Evolutionary conservation across 2,329 filamentous ascomycete species (phyloP), one percentile per base, ranked within the genome.

Genomic region (Arthrobotrys musiformis): DNA sequence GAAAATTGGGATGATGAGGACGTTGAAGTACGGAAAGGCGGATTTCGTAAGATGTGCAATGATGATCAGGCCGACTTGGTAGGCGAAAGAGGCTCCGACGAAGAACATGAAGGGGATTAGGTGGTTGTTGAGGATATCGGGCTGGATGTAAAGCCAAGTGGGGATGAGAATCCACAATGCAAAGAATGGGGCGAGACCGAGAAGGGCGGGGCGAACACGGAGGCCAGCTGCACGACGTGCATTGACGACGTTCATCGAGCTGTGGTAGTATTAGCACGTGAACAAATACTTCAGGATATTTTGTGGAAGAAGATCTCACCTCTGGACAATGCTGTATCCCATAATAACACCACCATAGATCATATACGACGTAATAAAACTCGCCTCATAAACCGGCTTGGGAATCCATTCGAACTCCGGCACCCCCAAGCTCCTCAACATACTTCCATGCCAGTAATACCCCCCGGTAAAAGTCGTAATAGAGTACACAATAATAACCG

Each of bases 51-150:
- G 87, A 84, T 99, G 95, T 0, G 94, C 94, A 48, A 93, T 93
- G 84, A 98, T 98, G 86, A 98, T 97, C 83, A 94, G 92, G 5
- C 94, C 94, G 70, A 98, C 94, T 62, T 92, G 92, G 86, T 97
- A 98, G 78, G 95, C 94, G 83, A 98, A 98, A 82, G 97, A 88
- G 70, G 98, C 86, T 68, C 94, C 94, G 46, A 92, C 91, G 83
- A 95, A 97, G 83, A 98, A 87, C 79, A 91, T 87, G 83, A 99
- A 98, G 0, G 95, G 94, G 17, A 99, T 89, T 7, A 97, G 87
- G 82, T 98, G 93, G 82, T 90, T 86, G 83, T 91, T 86, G 79
- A 97, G 88, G 81, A 98, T 96, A 79, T 88, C 85, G 3, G 94
- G 94, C 83, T 97, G 93, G 79, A 98, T 89, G 81, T 89, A 90